phyloP scores from a whole-genome alignment of 495 filamentous ascomycete genomes.

The Penicillium desertorum region DNA sequence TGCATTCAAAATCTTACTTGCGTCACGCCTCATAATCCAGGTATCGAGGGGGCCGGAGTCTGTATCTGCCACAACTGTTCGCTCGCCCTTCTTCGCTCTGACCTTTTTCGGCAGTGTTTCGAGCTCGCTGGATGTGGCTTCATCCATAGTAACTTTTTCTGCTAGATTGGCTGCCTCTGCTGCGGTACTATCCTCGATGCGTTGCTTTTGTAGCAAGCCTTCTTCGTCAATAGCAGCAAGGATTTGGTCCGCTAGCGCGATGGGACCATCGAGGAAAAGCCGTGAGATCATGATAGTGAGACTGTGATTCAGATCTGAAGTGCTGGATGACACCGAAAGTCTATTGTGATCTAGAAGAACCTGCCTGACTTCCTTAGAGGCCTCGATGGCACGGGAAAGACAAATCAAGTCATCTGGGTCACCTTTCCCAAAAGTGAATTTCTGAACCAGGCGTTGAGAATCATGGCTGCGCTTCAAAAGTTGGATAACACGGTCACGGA shows the following conservation, averaged over 20 bases:
- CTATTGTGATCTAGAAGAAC: conserved; percentile 36
- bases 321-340: background rate
- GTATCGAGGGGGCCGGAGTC: conserved; percentile 51
- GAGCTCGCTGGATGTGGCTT: conserved; percentile 53
- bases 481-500: conserved; percentile 64
- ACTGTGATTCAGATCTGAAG: conserved; percentile 30
- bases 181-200: conserved; percentile 67
- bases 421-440: conserved; percentile 87
- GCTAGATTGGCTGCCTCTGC: conserved; percentile 67
- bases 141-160: conserved; percentile 60
- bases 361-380: conserved; percentile 66
- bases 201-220: conserved; percentile 74
- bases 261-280: conserved; percentile 67
- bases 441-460: conserved; percentile 85
- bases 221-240: conserved; percentile 87
- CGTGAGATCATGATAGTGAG: conserved; percentile 57
- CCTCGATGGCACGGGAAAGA: conserved; percentile 76
- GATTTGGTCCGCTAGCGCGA: conserved; percentile 67
- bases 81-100: conserved; percentile 35
- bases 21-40: conserved; percentile 82
- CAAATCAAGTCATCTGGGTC: conserved; percentile 89
- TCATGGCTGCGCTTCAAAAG: conserved; percentile 80
- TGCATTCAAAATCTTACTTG: conserved; percentile 60
- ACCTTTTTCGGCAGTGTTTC: conserved; percentile 47
- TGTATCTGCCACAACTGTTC: conserved; percentile 27